Percentiles rank a stretch among this genome's conserved stretches.
Conservation (phyloP, 768 basidiomycete species). For the Sistotremastrum niveocremeum region DNA sequence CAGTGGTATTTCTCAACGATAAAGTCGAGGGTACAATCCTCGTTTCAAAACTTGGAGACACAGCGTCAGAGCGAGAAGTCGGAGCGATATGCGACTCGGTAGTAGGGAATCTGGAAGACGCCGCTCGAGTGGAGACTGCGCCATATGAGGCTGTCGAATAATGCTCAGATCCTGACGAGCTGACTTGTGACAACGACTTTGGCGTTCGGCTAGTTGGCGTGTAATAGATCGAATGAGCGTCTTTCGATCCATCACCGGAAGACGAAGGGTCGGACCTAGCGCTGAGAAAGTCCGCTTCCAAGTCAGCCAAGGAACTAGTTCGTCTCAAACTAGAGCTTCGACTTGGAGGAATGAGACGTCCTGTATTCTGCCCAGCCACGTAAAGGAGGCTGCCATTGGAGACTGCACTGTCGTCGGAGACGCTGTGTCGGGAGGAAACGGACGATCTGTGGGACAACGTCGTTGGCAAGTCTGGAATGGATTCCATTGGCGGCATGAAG, state of each 20-base stretch:
- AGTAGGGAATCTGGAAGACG: not conserved
- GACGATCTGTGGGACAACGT: conserved; percentile 11
- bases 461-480: conserved; percentile 37
- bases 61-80: not conserved
- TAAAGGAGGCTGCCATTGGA: conserved; percentile 54
- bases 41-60: conserved; percentile 19
- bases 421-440: conserved; percentile 22
- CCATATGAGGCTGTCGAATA: conserved; percentile 1
- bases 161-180: not conserved
- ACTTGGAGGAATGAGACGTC: conserved; percentile 55
- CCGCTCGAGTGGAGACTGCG: not conserved
- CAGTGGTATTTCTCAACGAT: conserved; percentile 37
- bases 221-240: conserved; percentile 25
- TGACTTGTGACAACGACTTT: not conserved
- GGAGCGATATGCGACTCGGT: not conserved
- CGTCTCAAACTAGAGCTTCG: conserved; percentile 43
- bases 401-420: conserved; percentile 63
- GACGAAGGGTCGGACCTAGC: conserved; percentile 10
- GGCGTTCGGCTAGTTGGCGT: conserved; percentile 16
- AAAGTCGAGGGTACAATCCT: conserved; percentile 36
- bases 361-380: conserved; percentile 39
- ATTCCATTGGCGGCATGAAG: conserved; percentile 63
- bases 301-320: conserved; percentile 65
- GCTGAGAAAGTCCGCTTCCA: conserved; percentile 46
- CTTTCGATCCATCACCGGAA: conserved; percentile 34